phyloP scores from a whole-genome alignment of 2,329 filamentous ascomycete genomes.

The Botryotinia narcissicola region DNA sequence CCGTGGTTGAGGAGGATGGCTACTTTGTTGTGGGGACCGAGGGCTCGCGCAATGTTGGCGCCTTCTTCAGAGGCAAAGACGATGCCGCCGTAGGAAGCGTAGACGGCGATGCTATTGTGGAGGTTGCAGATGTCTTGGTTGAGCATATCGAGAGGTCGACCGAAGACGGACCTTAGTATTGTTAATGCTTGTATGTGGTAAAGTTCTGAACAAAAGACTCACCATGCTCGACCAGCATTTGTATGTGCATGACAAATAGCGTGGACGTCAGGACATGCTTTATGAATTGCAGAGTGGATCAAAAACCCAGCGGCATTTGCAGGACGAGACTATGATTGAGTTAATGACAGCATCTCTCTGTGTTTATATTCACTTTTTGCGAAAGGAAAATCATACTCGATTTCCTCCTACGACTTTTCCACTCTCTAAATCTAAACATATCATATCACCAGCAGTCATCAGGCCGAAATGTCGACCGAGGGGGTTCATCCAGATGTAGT shows the following conservation, averaged over 20 bases:
- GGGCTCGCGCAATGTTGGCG: conserved; percentile 57
- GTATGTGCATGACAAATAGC: conserved; percentile 69
- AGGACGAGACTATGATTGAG: conserved; percentile 44
- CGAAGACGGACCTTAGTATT: conserved; percentile 63
- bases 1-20: conserved; percentile 71
- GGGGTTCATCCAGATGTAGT: conserved; percentile 68
- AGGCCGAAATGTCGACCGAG: conserved; percentile 64
- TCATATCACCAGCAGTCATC: conserved; percentile 64
- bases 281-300: conserved; percentile 68
- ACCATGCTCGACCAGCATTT: conserved; percentile 52
- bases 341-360: not conserved
- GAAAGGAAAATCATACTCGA: conserved; percentile 34
- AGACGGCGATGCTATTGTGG: conserved; percentile 63
- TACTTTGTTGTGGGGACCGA: conserved; percentile 58
- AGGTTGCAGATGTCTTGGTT: conserved; percentile 66
- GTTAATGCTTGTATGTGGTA: not conserved
- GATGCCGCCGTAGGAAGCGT: conserved; percentile 62
- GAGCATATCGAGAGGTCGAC: conserved; percentile 64
- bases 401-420: conserved; percentile 66
- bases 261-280: conserved; percentile 61
- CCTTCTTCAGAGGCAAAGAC: conserved; percentile 65
- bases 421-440: conserved; percentile 57
- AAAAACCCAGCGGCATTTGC: conserved; percentile 67
- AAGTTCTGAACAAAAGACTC: not conserved
- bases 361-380: too few species aligned